A percentile compares a stretch with the other conserved stretches of the same genome.
phyloP scores from a whole-genome alignment of 2,329 filamentous ascomycete genomes.

The Ceratocystis eucalypticola region DNA sequence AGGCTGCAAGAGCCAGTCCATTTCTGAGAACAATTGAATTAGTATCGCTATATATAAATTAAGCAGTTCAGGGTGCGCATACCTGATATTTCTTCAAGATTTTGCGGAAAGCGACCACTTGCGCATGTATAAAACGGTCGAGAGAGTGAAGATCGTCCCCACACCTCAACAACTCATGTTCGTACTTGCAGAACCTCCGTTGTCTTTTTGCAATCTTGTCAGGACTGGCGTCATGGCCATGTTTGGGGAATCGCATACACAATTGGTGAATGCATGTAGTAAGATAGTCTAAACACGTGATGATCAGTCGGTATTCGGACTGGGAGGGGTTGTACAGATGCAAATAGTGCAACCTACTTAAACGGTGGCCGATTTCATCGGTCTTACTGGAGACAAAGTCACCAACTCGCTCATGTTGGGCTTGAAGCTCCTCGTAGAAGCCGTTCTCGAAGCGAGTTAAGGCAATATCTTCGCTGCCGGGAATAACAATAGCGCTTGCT shows the following conservation, averaged over 20 bases:
- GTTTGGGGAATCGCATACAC: conserved; percentile 31
- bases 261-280: conserved; percentile 36
- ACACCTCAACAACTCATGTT: conserved; percentile 41
- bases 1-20: conserved; percentile 64
- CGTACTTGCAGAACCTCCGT: conserved; percentile 40
- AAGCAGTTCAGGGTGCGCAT: conserved; percentile 21
- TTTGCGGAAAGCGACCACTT: conserved; percentile 65
- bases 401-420: conserved; percentile 63
- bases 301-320: conserved; percentile 21
- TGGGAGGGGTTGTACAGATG: neutral
- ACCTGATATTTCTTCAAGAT: conserved; percentile 73
- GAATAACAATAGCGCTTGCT: conserved; percentile 58
- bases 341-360: conserved; percentile 38
- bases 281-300: conserved; percentile 32
- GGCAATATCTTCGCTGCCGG: conserved; percentile 49
- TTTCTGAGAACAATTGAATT: conserved; percentile 38
- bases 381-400: conserved; percentile 70
- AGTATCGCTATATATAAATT: neutral
- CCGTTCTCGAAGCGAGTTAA: conserved; percentile 53
- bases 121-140: conserved; percentile 58
- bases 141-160: conserved; percentile 59
- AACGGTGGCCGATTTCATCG: conserved; percentile 57
- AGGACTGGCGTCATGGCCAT: conserved; percentile 21
- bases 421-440: conserved; percentile 57
- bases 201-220: conserved; percentile 31